These are phyloP conservation scores for Bonnemaisonia californica DNA, from an alignment of 31 red algal genomes.

Conservation along the genomic window DNA sequence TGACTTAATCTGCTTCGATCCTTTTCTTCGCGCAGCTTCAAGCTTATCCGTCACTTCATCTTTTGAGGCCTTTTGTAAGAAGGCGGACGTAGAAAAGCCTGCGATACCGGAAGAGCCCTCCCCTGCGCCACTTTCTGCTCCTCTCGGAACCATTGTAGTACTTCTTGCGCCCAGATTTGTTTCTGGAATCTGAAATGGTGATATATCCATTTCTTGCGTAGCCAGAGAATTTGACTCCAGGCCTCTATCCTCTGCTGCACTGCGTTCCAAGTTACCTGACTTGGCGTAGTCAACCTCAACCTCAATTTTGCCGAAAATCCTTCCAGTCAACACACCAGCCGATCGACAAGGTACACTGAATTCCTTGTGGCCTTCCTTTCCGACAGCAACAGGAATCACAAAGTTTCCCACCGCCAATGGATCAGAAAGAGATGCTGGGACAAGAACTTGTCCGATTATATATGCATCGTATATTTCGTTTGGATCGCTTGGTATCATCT, in stretches of 20 bases:
- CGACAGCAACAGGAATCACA: slow-evolving; percentile 42
- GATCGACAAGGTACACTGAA: slow-evolving; percentile 60
- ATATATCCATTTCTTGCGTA: background rate
- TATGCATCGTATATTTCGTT: slow-evolving; percentile 52
- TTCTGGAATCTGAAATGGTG: background rate
- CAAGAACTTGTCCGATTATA: slow-evolving; percentile 71
- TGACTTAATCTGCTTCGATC: slow-evolving; percentile 71
- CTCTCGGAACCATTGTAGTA: too few relatives aligned
- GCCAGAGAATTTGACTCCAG: background rate
- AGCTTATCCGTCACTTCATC: slow-evolving; percentile 57
- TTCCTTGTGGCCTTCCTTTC: background rate
- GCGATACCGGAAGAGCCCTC: slow-evolving; percentile 4
- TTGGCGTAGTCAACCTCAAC: slow-evolving; percentile 21
- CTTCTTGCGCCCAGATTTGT: background rate
- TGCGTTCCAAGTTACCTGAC: background rate
- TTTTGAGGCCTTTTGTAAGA: slow-evolving; percentile 26
- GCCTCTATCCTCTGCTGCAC: background rate
- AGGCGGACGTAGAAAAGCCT: slow-evolving; percentile 3
- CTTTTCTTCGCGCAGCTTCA: slow-evolving; percentile 54
- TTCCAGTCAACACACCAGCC: slow-evolving; percentile 49
- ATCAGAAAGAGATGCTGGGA: slow-evolving; percentile 57
- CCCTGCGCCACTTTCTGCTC: too few relatives aligned
- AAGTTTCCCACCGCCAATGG: slow-evolving; percentile 55
- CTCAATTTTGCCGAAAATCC: slow-evolving; percentile 34
- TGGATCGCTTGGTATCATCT: slow-evolving; percentile 70